Conservation (phyloP, 1,139 yeast genomes). For the Martiniozyma asiatica region DNA sequence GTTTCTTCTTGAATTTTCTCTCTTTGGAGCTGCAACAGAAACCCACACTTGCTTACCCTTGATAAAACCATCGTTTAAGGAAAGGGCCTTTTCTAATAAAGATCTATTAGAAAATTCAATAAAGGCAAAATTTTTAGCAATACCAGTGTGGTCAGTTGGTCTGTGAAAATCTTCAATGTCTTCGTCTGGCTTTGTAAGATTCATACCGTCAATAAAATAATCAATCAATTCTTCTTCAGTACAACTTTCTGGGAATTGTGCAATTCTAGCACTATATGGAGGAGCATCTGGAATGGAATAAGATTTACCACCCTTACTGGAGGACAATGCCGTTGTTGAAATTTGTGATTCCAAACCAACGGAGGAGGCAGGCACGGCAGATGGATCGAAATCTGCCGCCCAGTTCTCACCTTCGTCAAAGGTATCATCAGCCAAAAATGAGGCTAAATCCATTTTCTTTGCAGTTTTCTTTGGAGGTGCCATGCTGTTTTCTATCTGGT, state of each 20-base stretch:
- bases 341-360: constrained; percentile 9
- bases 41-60: constrained; percentile 73
- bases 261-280: constrained; percentile 82
- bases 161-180: constrained; percentile 44
- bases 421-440: constrained; percentile 39
- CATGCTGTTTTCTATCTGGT: constrained; percentile 18
- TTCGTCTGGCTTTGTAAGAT: constrained; percentile 33
- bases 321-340: constrained; percentile 13
- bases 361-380: constrained; percentile 27
- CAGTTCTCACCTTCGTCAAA: constrained; percentile 56
- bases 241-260: constrained; percentile 65
- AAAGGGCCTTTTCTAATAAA: constrained; percentile 58
- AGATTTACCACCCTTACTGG: constrained; percentile 23
- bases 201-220: constrained; percentile 57
- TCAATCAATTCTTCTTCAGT: constrained; percentile 53
- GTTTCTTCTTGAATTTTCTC: constrained; percentile 15
- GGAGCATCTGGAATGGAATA: constrained; percentile 84
- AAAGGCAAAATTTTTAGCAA: constrained; percentile 79
- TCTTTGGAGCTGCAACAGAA: constrained; percentile 76
- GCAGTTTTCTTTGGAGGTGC: constrained; percentile 38
- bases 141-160: constrained; percentile 61
- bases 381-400: constrained; percentile 39
- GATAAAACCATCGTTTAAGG: constrained; percentile 50
- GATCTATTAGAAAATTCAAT: constrained; percentile 62
- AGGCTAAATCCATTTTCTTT: constrained; percentile 39